These are phyloP conservation scores for Penicillium cosmopolitanum DNA, from an alignment of 495 filamentous ascomycete genomes.

Conservation along the genomic window DNA sequence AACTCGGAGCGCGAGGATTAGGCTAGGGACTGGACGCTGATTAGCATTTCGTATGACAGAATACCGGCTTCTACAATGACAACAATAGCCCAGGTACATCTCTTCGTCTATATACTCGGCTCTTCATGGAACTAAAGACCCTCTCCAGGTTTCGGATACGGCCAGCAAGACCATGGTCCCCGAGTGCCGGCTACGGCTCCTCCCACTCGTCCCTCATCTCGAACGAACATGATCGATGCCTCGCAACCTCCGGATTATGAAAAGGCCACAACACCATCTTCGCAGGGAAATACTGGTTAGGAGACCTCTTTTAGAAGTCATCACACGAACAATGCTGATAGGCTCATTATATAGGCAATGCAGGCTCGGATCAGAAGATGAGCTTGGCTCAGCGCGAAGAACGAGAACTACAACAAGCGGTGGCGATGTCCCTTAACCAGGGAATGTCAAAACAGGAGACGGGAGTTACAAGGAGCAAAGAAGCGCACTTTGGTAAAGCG, in stretches of 20 bases:
- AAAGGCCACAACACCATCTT: constrained; percentile 8
- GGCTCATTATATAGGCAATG: constrained; percentile 25
- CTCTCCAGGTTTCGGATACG: constrained; percentile 57
- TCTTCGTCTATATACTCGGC: background rate
- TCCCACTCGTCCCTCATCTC: constrained; percentile 71
- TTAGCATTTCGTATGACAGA: constrained; percentile 17
- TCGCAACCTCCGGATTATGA: constrained; percentile 18
- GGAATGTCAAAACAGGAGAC: constrained; percentile 58
- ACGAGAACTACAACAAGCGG: constrained; percentile 60
- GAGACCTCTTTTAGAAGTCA: background rate
- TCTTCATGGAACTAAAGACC: background rate
- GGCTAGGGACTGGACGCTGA: constrained; percentile 15
- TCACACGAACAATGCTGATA: background rate
- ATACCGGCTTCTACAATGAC: constrained; percentile 30
- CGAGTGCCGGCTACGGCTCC: constrained; percentile 50
- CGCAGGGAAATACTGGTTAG: constrained; percentile 31
- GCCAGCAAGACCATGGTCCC: constrained; percentile 53
- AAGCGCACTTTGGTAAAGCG: constrained; percentile 69
- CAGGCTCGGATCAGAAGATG: constrained; percentile 47
- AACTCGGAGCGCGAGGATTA: background rate
- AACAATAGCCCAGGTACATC: constrained; percentile 21
- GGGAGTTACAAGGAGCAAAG: constrained; percentile 53
- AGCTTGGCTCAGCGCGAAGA: constrained; percentile 58
- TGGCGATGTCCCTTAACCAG: constrained; percentile 55
- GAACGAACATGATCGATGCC: constrained; percentile 54